Conservation (phyloP, 2,329 filamentous ascomycete genomes). For the Aspergillus melleus region DNA sequence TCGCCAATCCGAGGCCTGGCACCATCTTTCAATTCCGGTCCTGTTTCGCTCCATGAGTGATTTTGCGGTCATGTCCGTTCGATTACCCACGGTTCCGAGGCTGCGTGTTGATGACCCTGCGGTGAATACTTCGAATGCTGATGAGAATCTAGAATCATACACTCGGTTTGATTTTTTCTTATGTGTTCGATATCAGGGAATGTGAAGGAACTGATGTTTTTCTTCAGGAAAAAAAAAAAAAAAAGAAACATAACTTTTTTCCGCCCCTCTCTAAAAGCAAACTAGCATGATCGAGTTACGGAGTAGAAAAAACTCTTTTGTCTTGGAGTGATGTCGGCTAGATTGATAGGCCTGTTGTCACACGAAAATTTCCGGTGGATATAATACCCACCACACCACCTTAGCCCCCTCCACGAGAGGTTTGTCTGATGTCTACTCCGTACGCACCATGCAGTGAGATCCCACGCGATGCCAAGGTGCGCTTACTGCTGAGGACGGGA, state of each 20-base stretch:
- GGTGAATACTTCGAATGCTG: not conserved
- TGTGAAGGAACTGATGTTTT: too few species aligned
- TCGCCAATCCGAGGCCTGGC: too few species aligned
- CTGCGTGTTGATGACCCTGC: not conserved
- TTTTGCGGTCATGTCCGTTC: not conserved
- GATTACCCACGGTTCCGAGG: not conserved
- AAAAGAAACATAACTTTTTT: not conserved
- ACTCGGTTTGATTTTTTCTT: not conserved
- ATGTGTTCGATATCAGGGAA: not conserved
- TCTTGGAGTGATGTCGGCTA: not conserved
- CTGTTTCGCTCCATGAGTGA: not conserved
- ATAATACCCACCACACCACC: not conserved
- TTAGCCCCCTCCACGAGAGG: not conserved
- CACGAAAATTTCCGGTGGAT: not conserved
- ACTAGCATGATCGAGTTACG: not conserved
- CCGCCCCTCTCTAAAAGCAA: not conserved
- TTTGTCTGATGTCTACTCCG: not conserved
- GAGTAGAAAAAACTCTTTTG: too few species aligned
- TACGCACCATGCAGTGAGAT: not conserved
- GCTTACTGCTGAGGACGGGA: not conserved
- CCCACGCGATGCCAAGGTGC: conserved; percentile 9
- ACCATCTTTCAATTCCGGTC: not conserved
- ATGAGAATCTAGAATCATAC: not conserved
- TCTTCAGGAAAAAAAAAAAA: not conserved
- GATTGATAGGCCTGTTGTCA: not conserved